A percentile compares a stretch with the other conserved stretches of the same genome.
phyloP scores from a whole-genome alignment of 306 rosid species.

The Gynostemma pentaphyllum region DNA sequence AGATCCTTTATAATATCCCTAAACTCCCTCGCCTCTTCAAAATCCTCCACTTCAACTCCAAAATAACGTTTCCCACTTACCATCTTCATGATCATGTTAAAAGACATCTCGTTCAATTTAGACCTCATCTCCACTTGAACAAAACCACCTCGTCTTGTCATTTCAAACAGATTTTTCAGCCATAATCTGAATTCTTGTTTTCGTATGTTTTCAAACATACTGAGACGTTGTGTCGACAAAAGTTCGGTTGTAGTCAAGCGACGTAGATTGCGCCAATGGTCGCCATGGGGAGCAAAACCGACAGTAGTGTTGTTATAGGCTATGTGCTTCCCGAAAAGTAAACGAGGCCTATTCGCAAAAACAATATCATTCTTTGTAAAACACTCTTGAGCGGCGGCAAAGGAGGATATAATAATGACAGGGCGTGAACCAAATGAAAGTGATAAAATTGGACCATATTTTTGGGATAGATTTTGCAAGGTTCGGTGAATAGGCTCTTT shows the following conservation, averaged over 20 bases:
- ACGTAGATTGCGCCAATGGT: constrained; percentile 19
- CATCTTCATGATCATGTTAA: background rate
- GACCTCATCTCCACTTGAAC: background rate
- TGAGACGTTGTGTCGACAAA: background rate
- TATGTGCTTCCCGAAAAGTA: constrained; percentile 14
- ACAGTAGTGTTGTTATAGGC: constrained; percentile 15
- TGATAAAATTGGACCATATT: constrained; percentile 2
- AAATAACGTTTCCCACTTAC: background rate
- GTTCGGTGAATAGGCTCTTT: constrained; percentile 18
- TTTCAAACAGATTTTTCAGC: background rate
- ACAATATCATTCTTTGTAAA: constrained; percentile 20
- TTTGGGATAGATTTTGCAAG: background rate
- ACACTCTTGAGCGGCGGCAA: constrained; percentile 16
- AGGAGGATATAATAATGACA: constrained; percentile 13
- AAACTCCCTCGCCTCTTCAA: background rate
- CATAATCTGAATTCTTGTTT: background rate
- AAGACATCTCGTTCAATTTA: background rate
- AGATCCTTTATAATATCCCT: background rate
- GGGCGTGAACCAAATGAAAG: constrained; percentile 14
- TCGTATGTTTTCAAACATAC: background rate
- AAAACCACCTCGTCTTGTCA: background rate
- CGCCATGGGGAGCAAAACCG: background rate
- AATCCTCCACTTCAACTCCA: background rate
- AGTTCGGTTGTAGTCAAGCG: background rate
- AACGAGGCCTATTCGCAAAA: constrained; percentile 19